These are phyloP conservation scores for Lumnitzera littorea DNA, from an alignment of 345 rosid genomes.

Conservation along the genomic window DNA sequence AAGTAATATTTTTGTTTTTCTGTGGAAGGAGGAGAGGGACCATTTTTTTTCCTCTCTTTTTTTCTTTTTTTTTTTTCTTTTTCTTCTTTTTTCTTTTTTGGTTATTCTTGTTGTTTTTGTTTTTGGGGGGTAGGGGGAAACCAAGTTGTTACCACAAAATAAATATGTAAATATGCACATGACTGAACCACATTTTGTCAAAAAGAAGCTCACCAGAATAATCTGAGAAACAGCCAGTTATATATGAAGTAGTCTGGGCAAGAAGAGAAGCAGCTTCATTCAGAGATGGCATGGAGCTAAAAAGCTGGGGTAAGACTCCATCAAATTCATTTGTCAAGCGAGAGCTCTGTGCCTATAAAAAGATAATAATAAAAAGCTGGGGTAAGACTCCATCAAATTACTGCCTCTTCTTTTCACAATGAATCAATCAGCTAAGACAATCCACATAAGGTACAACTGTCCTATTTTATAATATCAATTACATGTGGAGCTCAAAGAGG, in stretches of 20 bases:
- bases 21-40: no score
- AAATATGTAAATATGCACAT: background rate
- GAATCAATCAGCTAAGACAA: background rate
- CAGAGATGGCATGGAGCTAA: conserved; percentile 35
- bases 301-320: conserved; percentile 32
- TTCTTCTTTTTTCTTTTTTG: no score
- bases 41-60: no score
- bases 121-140: no score
- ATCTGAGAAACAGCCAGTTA: conserved; percentile 51
- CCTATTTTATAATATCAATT: background rate
- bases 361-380: no score
- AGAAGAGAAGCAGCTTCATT: conserved; percentile 45
- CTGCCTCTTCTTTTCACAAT: background rate
- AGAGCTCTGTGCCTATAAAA: conserved; percentile 11
- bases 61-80: no score
- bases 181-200: background rate
- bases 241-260: conserved; percentile 43
- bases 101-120: no score
- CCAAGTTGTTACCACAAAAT: background rate
- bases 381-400: background rate
- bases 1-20: no score
- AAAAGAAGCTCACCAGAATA: conserved; percentile 28
- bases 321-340: conserved; percentile 14
- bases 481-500: background rate
- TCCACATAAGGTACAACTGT: background rate